Evolutionary conservation across 192 early-diverging fungal species (phyloP), one percentile per base, ranked within the genome.

Genomic region (Linnemannia schmuckeri): DNA sequence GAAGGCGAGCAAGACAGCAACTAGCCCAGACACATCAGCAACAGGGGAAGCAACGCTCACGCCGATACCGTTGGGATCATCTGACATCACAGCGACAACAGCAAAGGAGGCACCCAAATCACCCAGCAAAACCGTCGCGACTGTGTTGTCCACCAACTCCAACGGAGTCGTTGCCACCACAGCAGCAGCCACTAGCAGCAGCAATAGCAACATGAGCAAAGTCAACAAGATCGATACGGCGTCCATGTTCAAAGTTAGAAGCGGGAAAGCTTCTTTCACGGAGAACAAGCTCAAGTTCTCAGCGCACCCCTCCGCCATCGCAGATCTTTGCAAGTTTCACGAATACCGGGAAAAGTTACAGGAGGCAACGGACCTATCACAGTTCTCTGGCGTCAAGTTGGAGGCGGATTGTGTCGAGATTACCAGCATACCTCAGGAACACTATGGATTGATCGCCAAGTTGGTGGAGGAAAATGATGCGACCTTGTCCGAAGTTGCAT

Each of bases 191-290:
- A 42, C 20, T 1, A 82, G 40, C 12, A 82, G 61, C 61, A 33
- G 61, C 61, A 57, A 22, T 8, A 57, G 55, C 38, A 46, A 24
- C 35, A 10, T 73, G 24, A 87, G 76, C 76, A 81, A 81, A 74
- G 17, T 81, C 17, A 81, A 81, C 72, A 87, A 87, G 66, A 74
- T 61, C 2, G 85, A 87, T 49, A 55, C 85, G 7, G 79, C 80
- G 1, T 81, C 79, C 44, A 87, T 87, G 85, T 87, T 87, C 76
- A 81, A 79, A 68, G 76, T 87, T 66, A 81, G 75, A 44, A 81
- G 70, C 37, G 85, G 85, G 13, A 87, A 87, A 52, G 85, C 79
- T 6, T 81, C 73, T 9, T 78, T 87, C 33, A 87, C 85, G 20
- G 85, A 87, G 22, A 77, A 66, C 41, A 87, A 87, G 68, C 85